These are phyloP conservation scores for Pythium apleroticum DNA, from an alignment of 352 stramenopile genomes.

Conservation along the genomic window DNA sequence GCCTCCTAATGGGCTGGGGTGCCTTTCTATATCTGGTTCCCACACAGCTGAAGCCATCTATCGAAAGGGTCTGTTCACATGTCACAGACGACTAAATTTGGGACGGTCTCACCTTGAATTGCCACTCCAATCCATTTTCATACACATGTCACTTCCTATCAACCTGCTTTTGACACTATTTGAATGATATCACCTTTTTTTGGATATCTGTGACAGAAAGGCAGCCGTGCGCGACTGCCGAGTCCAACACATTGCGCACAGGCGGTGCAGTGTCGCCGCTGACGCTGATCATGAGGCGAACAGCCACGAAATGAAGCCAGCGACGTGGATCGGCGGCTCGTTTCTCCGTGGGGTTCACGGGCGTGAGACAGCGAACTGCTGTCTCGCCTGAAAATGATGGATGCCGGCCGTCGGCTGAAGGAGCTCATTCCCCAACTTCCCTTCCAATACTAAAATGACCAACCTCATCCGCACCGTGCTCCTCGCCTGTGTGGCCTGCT, in stretches of 20 bases:
- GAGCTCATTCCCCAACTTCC: neutral
- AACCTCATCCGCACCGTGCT: neutral
- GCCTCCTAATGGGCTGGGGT: too few relatives aligned
- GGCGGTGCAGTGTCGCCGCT: neutral
- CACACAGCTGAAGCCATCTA: neutral
- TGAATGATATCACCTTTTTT: too few relatives aligned
- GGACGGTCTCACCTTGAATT: neutral
- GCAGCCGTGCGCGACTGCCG: neutral
- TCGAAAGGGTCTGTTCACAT: neutral
- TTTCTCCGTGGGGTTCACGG: neutral
- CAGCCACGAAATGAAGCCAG: neutral
- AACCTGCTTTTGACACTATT: too few relatives aligned
- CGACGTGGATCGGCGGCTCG: neutral
- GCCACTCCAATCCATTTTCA: neutral
- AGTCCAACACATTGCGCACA: neutral
- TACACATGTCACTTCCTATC: too few relatives aligned
- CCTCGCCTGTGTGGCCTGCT: neutral
- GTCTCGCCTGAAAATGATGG: neutral
- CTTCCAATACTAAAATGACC: neutral
- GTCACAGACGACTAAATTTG: neutral
- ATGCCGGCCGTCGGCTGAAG: neutral
- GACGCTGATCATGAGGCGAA: neutral
- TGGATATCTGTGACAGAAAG: neutral
- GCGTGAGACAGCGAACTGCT: neutral
- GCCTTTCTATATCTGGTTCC: neutral